Conservation (phyloP, 345 rosid species). For the Diplotaxis tenuifolia region DNA sequence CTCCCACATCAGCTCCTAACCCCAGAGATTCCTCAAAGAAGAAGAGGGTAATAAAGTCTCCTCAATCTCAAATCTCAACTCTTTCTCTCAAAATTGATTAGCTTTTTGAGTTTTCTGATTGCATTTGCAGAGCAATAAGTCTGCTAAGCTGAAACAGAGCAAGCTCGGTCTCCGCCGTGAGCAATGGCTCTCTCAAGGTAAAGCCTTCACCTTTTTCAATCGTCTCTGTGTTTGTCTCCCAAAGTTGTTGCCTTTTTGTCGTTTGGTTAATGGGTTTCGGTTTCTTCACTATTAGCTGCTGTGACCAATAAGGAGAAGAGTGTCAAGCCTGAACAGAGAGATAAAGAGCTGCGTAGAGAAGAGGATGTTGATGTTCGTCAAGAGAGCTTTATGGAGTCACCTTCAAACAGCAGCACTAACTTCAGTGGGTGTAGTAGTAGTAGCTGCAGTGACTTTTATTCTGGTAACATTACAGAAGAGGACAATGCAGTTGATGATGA, state of each 20-base stretch:
- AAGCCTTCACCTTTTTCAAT: not conserved
- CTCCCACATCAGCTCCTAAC: slow-evolving; percentile 48
- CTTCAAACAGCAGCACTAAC: slow-evolving; percentile 57
- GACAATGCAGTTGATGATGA: slow-evolving; percentile 61
- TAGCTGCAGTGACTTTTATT: slow-evolving; percentile 46
- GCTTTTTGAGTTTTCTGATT: not conserved
- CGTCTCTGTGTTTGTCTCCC: not conserved
- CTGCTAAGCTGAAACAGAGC: slow-evolving; percentile 86
- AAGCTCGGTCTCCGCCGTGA: slow-evolving; percentile 94
- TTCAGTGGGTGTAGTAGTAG: slow-evolving; percentile 61
- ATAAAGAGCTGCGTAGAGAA: slow-evolving; percentile 37
- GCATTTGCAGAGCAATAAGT: slow-evolving; percentile 60
- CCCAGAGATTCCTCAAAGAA: slow-evolving; percentile 59
- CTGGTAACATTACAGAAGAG: slow-evolving; percentile 65
- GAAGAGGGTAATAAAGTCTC: slow-evolving; percentile 69
- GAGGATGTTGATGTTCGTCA: slow-evolving; percentile 42
- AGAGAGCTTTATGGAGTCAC: slow-evolving; percentile 56
- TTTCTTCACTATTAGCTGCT: slow-evolving; percentile 37
- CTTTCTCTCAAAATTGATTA: not conserved
- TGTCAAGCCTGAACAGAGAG: slow-evolving; percentile 35
- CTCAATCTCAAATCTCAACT: not conserved
- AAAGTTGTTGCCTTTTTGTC: not conserved
- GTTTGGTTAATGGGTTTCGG: not conserved
- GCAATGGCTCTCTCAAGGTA: slow-evolving; percentile 98
- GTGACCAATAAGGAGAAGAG: slow-evolving; percentile 55